Evolutionary conservation across 768 basidiomycete species (phyloP), one percentile per base, ranked within the genome.

Genomic region (Mrakia frigida): DNA sequence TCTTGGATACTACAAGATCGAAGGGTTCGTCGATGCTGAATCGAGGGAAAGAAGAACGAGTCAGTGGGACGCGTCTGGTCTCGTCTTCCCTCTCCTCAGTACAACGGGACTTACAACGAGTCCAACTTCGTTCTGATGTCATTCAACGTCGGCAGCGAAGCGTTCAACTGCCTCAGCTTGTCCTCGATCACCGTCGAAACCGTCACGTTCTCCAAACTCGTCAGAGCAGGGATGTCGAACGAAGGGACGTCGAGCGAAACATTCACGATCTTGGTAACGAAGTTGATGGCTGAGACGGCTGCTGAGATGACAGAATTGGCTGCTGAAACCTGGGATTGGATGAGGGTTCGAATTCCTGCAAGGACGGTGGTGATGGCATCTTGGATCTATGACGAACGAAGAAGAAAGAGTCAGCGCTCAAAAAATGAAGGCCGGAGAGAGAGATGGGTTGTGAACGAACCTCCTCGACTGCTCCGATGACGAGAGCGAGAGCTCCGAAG

Each of bases 381-480:
- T 76, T 90, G 91, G 79, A 95, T 87, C 93, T 94, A 79, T 76
- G 77, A 79, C 35, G 81, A 71, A n/a, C 3, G 6, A 7, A n/a
- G 53, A 39, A 13, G 28, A 46, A 37, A 37, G 50, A 31, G 41
- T 39, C 37, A 37, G 60, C 21, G 37, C 9, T 37, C 25, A 18
- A 50, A 21, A 3, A 50, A 18, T 4, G 18, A 41, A 41, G 39
- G 11, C 6, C 2, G 21, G 21, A 28, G 31, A 7, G 13, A n/a
- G 39, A 18, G 56, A 43, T 16, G 18, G 33, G 60, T 16, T n/a
- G n/a, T 23, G 65, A 13, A n/a, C 89, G 78, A 79, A 94, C 95
- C 85, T 91, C 91, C 79, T 93, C 86, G 0, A 94, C 92, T 9
- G 93, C 93, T 68, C 85, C 86, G 70, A 97, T 92, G 65, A 97